Evolutionary conservation across 2,329 filamentous ascomycete species (phyloP), one percentile per base, ranked within the genome.

Genomic region (Hypoxylon sp.): DNA sequence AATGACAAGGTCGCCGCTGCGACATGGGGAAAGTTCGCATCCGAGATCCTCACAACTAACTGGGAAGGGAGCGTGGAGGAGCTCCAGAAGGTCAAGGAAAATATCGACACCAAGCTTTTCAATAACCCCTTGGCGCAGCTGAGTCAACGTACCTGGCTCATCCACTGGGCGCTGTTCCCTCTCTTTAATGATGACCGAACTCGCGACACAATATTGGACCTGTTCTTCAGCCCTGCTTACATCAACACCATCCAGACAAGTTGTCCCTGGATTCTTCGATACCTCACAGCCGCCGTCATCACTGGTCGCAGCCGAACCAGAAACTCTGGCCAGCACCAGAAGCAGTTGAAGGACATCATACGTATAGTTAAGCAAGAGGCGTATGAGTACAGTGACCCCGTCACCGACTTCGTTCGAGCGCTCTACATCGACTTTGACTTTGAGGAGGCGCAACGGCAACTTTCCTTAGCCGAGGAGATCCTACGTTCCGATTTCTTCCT

Each of bases 211-310:
- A 88, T 99, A 76, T 93, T 96, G 78, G 96, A 99, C 76, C 90
- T 98, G 80, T 96, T 98, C 88, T 98, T 99, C 89, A 97, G 92
- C 72, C 92, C 94, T 72, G 89, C 94, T 76, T 99, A 94, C 87
- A 99, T 99, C 90, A 99, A 98, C 89, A 98, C 95, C 76, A 98
- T 99, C 81, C 96, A 99, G 88, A 98, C 96, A 66, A 92, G 91
- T 77, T 98, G 94, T 86, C 95, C 96, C 5, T 99, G 96, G 96
- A 90, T 97, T 72, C 87, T 99, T 77, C 91, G 96, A 75, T 99
- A 99, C 83, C 88, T 99, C 65, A 91, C 94, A 67, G 94, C 94
- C 54, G 93, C 95, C 73, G 95, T 99, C 77, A 97, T 99, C 81
- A 97, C 94, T 70, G 96, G 95, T 84, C 93, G 94, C 68, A 90